Evolutionary conservation across 352 stramenopile species (phyloP).

Genomic region (Phytopythium aichiense): DNA sequence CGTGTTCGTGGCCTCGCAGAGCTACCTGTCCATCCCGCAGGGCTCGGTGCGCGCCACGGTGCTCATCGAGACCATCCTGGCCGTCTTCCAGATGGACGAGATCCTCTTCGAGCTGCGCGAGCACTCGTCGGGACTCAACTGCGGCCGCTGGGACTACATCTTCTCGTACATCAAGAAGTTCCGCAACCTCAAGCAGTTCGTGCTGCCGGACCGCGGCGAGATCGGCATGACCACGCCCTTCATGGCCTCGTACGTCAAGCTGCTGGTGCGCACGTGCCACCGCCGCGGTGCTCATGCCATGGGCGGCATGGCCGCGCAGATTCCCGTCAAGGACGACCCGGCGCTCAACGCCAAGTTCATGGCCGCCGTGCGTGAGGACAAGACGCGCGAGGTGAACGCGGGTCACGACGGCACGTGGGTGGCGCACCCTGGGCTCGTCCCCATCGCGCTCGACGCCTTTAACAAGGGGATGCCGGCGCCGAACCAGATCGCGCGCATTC

Average conservation of each 20-base stretch:
- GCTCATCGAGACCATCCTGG: conserved; percentile 96
- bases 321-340: conserved; percentile 93
- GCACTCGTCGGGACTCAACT: conserved; percentile 96
- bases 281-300: conserved; percentile 94
- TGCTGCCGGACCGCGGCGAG: conserved; percentile 90
- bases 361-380: conserved; percentile 87
- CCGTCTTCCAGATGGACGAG: conserved; percentile 97
- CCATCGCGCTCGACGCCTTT: conserved; percentile 92
- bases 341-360: conserved; percentile 89
- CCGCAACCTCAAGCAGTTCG: conserved; percentile 87
- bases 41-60: conserved; percentile 92
- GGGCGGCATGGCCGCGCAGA: conserved; percentile 97
- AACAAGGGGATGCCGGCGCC: conserved; percentile 90
- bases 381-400: conserved; percentile 85
- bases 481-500: conserved; percentile 88
- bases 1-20: conserved; percentile 93
- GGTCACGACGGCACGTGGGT: conserved; percentile 97
- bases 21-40: conserved; percentile 88
- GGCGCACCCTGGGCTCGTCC: conserved; percentile 92
- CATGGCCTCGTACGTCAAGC: conserved; percentile 94
- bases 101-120: conserved; percentile 94
- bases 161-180: conserved; percentile 98
- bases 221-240: conserved; percentile 94
- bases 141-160: conserved; percentile 96
- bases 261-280: conserved; percentile 95